Evolutionary conservation across 106 monocot species (phyloP), one percentile per base, ranked within the genome.

Genomic region (Dendrobium officinale): DNA sequence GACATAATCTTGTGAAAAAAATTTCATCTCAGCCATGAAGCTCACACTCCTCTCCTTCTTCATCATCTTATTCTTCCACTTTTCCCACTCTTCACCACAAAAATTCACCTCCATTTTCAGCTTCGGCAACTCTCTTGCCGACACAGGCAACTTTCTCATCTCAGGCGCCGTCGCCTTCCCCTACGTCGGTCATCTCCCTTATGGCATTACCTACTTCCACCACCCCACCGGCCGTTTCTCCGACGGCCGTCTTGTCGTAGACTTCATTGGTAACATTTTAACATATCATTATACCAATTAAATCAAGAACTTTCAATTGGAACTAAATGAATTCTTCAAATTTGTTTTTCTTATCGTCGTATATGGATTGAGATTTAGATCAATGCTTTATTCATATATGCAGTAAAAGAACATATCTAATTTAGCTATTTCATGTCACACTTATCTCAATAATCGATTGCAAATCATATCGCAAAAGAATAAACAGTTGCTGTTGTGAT

Each of bases 71-170:
- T 79, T 26, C 72, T 54, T 72, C 75, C 29, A 49, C 37, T 11
- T 54, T 4, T 27, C 44, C 42, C 0, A 24, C 73, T 58, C 66
- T 56, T 55, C 44, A 18, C 20, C 75, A 19, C 55, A 72, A 48
- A 61, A 66, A 61, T 93, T 88, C 81, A 58, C 64, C 18, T 80
- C 88, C 6, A 87, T 93, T 4, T 81, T 83, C 49, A 82, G 72
- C 79, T 91, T 93, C 74, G 93, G 93, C 2, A 89, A 93, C 85
- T 93, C 91, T 11, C 81, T 91, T 18, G 27, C 91, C n/a, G 93
- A 94, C 77, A 84, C 91, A 7, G 93, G 91, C 40, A 94, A 91
- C 85, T 73, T 78, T 26, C 80, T 91, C 68, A 11, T 54, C 10
- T 42, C 80, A 37, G 75, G 77, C 6, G 73, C 73, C 37, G 41